Conservation (phyloP, 768 basidiomycete genomes). For the Serendipita sp. region DNA sequence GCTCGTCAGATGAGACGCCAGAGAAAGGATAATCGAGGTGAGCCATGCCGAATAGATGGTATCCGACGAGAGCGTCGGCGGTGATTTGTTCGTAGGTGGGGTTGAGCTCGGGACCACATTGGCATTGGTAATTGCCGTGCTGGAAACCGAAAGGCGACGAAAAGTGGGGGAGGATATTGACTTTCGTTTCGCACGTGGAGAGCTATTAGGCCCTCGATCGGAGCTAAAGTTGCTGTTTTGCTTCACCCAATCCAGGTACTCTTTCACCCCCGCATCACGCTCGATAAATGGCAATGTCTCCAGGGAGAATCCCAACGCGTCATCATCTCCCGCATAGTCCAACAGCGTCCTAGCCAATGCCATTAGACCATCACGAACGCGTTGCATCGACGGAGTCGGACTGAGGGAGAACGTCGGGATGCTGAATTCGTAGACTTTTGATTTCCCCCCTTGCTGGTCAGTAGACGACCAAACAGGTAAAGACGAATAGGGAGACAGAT, state of each 20-base stretch:
- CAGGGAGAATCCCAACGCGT: conserved; percentile 75
- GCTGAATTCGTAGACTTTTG: conserved; percentile 33
- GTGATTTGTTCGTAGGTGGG: conserved; percentile 3
- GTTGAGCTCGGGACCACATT: conserved; percentile 4
- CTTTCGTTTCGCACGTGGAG: background rate
- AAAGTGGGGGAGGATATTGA: conserved; percentile 26
- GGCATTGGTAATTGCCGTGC: conserved; percentile 9
- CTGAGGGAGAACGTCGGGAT: conserved; percentile 89
- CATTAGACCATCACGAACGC: conserved; percentile 82
- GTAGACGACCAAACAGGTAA: conserved; percentile 48
- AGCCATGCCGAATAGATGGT: conserved; percentile 83
- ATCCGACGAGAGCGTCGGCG: conserved; percentile 42
- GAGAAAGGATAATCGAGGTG: conserved; percentile 67
- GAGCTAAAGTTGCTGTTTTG: background rate
- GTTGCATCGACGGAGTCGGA: conserved; percentile 74
- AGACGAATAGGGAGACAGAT: conserved; percentile 54
- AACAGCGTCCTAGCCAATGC: conserved; percentile 90
- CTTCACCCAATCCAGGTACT: conserved; percentile 4
- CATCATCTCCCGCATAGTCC: conserved; percentile 73
- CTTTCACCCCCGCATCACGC: conserved; percentile 22
- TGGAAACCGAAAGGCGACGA: conserved; percentile 21
- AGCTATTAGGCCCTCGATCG: background rate
- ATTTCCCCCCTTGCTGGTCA: conserved; percentile 27
- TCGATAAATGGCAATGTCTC: conserved; percentile 64
- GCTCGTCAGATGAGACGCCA: conserved; percentile 56